Conservation (phyloP, 2,329 filamentous ascomycete genomes). For the Fusarium sp. region DNA sequence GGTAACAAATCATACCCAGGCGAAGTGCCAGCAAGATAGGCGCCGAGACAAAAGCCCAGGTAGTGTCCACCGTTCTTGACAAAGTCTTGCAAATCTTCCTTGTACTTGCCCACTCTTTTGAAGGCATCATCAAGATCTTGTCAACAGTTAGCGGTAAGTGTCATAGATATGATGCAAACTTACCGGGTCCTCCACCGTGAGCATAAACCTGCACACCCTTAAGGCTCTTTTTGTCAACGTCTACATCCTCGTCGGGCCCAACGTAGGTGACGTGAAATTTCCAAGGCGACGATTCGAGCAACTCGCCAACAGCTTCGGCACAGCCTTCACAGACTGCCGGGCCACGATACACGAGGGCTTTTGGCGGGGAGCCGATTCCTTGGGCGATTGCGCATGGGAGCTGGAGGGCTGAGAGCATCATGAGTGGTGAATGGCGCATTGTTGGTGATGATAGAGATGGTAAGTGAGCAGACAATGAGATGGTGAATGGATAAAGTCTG, state of each 20-base stretch:
- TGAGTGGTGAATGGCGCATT: neutral
- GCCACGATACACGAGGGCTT: conserved; percentile 45
- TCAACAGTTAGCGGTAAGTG: too few relatives aligned
- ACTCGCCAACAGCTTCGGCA: conserved; percentile 32
- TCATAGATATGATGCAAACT: neutral
- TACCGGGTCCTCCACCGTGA: conserved; percentile 35
- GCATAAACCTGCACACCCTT: conserved; percentile 34
- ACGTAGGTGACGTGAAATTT: conserved; percentile 41
- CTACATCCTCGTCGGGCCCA: conserved; percentile 34
- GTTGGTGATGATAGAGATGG: neutral
- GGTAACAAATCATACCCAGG: conserved; percentile 44
- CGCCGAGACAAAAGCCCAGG: conserved; percentile 49
- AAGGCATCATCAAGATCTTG: conserved; percentile 39
- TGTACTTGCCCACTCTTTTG: conserved; percentile 26
- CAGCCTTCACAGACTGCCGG: conserved; percentile 36
- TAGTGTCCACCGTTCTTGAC: conserved; percentile 45
- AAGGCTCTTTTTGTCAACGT: conserved; percentile 27
- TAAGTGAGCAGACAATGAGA: too few relatives aligned
- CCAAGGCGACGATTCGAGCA: conserved; percentile 38
- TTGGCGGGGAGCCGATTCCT: neutral
- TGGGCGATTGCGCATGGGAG: neutral
- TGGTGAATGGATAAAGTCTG: too few relatives aligned
- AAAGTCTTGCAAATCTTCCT: conserved; percentile 33
- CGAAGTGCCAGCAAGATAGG: conserved; percentile 44
- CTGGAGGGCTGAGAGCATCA: too few relatives aligned